Base-by-base conservation (phyloP, 805 yeast species). In the Candida corydali region DNA sequence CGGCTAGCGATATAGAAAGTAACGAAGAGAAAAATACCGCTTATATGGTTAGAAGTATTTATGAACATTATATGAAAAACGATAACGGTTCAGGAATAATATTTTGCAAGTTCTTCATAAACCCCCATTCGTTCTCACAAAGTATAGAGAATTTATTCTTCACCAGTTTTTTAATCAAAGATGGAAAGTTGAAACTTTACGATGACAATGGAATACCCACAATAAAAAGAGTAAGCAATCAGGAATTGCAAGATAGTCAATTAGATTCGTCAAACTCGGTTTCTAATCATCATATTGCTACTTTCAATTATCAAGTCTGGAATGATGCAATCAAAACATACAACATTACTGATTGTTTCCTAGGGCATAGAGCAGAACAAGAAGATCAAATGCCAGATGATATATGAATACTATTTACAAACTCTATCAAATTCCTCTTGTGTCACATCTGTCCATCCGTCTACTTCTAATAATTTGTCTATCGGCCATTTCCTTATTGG, bases 401-500 rank as follows among this genome's bases (percentile, higher is more conserved):
- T 16, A 19, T 35, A 15, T 29, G 20, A 9, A 18, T 9, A 18
- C 32, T 29, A 18, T 19, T 28, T 29, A n/a, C 39, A 38, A 17
- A 43, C 29, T 25, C 26, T 38, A 25, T 45, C 32, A 32, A 37
- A 43, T 36, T 56, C 58, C 3, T 40, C 46, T 16, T 50, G 52
- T 12, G 32, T 32, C n/a, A 53, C 50, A 9, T 42, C 34, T 12
- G 42, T 43, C 85, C 85, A 76, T 3, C 79, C 81, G n/a, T 69
- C 73, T 8, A 70, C 69, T 3, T 58, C 43, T 11, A 66, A 45
- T 28, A 80, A 50, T 8, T 78, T 73, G 32, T 70, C 59, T 41
- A 88, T 51, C 1, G 95, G 89, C 98, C 98, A 91, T 58, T 79
- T 86, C 32, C 87, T 65, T 1, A 77, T 64, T 1, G 95, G 94